These are phyloP conservation scores for Russula foetens DNA, from an alignment of 768 basidiomycete species.

Conservation along the genomic window DNA sequence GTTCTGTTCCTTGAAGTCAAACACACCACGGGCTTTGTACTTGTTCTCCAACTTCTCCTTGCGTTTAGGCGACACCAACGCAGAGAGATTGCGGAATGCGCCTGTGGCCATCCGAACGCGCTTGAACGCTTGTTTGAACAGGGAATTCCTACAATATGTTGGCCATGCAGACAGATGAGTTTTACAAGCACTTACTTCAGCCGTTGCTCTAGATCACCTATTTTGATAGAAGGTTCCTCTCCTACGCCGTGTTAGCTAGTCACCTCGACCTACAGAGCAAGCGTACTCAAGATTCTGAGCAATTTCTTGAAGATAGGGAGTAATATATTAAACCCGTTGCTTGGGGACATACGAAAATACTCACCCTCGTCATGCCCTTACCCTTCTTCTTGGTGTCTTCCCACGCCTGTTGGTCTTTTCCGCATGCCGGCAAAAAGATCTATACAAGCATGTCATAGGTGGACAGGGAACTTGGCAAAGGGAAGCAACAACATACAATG, in stretches of 20 bases:
- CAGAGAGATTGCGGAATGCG: not conserved
- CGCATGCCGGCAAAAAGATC: conserved; percentile 14
- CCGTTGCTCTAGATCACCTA: not conserved
- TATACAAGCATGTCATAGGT: not conserved
- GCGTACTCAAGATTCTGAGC: not conserved
- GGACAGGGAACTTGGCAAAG: not conserved
- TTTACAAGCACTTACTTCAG: conserved; percentile 1
- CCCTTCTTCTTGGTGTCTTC: conserved; percentile 9
- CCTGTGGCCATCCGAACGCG: not conserved
- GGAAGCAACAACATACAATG: not conserved
- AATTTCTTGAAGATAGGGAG: not conserved
- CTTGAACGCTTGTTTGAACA: conserved; percentile 1
- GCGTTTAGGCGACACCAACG: not conserved
- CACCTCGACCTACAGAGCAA: not conserved
- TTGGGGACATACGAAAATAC: not conserved
- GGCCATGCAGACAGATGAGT: not conserved
- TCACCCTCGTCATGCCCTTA: conserved; percentile 12
- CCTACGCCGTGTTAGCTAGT: not conserved
- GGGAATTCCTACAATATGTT: not conserved
- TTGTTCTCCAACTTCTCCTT: not conserved
- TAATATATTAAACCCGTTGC: not conserved
- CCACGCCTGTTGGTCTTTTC: not conserved
- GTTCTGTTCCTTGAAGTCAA: not conserved
- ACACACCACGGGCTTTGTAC: not conserved
- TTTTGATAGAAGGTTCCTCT: not conserved